Base-by-base conservation (phyloP, 441 rosid species). In the Gossypium gossypioides region DNA sequence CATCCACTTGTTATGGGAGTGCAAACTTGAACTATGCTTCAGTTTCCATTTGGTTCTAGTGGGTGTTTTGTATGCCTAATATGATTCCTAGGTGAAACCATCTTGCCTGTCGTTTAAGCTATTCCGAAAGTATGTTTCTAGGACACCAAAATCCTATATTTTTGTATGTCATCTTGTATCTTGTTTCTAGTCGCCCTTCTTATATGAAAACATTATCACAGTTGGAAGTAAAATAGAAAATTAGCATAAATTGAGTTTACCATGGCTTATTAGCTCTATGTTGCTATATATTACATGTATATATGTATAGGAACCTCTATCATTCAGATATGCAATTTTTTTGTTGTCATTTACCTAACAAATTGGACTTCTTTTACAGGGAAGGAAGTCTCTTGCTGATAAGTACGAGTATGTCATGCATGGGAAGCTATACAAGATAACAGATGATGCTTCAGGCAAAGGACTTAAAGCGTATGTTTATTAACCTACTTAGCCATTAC, bases 361-460 rank as follows among this genome's bases (percentile, higher is more conserved):
- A 68, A 29, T 60, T 68, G 3, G 15, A 46, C 44, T 16, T 24
- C 5, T 61, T 40, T 76, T 64, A 21, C 84, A 91, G 97, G 98
- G 80, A 25, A 89, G 85, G 79, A 91, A 86, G 74, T 79, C 93
- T 6, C 96, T 93, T 75, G 97, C 96, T 2, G 97, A 90, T 74
- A 91, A 91, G 83, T 90, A 87, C 21, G 96, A 93, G 63, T 93
- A 93, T 75, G 81, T 91, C 21, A 93, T 93, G 98, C 95, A 93
- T 48, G 95, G 97, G 78, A 93, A 91, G 85, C 83, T 91, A 52
- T 91, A 89, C 85, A 88, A 90, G 88, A 87, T 91, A 72, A 75
- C 91, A 21, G 96, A 93, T 78, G 86, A 85, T 40, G 85, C 85
- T 25, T 81, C 89, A 10, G 91, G 88, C 42, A 88, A 77, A 83